A percentile compares a stretch with the other conserved stretches of the same genome.
These are phyloP conservation scores for Vanrija sp. DNA, from an alignment of 1,284 basidiomycete genomes.

Conservation along the genomic window DNA sequence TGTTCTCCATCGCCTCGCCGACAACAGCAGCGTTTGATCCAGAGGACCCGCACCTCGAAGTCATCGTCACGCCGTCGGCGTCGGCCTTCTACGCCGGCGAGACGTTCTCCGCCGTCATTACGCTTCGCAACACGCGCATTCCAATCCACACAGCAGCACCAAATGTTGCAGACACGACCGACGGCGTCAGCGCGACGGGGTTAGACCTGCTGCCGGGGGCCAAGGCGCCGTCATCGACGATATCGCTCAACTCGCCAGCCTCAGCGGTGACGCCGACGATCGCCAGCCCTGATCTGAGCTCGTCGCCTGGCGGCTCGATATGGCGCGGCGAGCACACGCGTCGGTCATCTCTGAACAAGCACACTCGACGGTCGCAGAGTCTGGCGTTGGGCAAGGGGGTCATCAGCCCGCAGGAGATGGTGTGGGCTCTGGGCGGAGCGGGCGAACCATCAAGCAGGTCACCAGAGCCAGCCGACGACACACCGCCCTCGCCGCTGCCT, in stretches of 20 bases:
- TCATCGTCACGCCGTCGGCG: slow-evolving; percentile 63
- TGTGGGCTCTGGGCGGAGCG: slow-evolving; percentile 37
- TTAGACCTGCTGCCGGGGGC: too few relatives aligned
- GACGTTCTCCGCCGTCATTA: slow-evolving; percentile 73
- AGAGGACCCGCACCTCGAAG: slow-evolving; percentile 46
- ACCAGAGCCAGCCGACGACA: background rate
- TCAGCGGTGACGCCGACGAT: background rate
- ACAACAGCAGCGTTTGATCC: slow-evolving; percentile 4
- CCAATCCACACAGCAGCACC: background rate
- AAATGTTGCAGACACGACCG: too few relatives aligned
- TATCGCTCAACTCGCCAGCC: background rate
- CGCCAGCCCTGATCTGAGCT: slow-evolving; percentile 1
- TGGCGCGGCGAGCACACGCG: slow-evolving; percentile 4
- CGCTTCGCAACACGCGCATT: slow-evolving; percentile 72
- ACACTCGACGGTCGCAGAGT: slow-evolving; percentile 31
- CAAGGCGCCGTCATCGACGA: background rate
- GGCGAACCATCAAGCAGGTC: background rate
- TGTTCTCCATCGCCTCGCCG: slow-evolving; percentile 12
- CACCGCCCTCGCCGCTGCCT: slow-evolving; percentile 14
- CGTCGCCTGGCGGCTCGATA: background rate
- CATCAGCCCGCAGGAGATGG: slow-evolving; percentile 44
- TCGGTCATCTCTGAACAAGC: slow-evolving; percentile 6
- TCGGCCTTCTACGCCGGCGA: slow-evolving; percentile 93
- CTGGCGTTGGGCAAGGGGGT: slow-evolving; percentile 36
- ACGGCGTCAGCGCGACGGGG: too few relatives aligned